Conservation (phyloP, 75 land plant genomes). For the Adiantum capillusveneris region DNA sequence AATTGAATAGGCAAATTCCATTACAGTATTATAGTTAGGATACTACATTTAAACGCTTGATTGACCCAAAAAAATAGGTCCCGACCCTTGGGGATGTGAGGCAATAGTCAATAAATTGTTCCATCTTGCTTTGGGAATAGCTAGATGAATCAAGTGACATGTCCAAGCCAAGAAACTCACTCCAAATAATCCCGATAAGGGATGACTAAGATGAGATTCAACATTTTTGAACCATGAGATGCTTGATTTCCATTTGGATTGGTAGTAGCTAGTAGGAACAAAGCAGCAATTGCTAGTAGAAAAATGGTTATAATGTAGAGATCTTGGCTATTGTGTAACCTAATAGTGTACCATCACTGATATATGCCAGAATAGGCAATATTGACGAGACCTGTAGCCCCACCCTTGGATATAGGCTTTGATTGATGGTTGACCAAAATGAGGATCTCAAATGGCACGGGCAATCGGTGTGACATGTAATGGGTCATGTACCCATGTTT, state of each 20-base stretch:
- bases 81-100: too few relatives aligned
- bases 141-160: constrained; percentile 7
- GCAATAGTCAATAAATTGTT: neutral
- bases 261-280: constrained; percentile 2
- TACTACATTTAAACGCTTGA: too few relatives aligned
- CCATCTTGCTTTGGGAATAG: constrained; percentile 1
- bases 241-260: constrained; percentile 4
- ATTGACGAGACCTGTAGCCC: constrained; percentile 1
- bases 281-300: constrained; percentile 1
- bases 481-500: constrained; percentile 8
- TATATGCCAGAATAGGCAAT: constrained; percentile 4
- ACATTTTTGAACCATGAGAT: neutral
- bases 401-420: constrained; percentile 24
- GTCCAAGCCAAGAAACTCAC: constrained; percentile 6
- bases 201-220: constrained; percentile 11
- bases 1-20: too few relatives aligned
- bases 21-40: too few relatives aligned
- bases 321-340: constrained; percentile 13
- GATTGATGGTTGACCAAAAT: constrained; percentile 15
- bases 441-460: constrained; percentile 35
- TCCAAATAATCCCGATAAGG: neutral
- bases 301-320: constrained; percentile 11
- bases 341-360: constrained; percentile 6
- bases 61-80: too few relatives aligned
- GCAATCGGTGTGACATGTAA: constrained; percentile 29